Conservation (phyloP, 2,329 filamentous ascomycete genomes). For the Epichloe uncinata region DNA sequence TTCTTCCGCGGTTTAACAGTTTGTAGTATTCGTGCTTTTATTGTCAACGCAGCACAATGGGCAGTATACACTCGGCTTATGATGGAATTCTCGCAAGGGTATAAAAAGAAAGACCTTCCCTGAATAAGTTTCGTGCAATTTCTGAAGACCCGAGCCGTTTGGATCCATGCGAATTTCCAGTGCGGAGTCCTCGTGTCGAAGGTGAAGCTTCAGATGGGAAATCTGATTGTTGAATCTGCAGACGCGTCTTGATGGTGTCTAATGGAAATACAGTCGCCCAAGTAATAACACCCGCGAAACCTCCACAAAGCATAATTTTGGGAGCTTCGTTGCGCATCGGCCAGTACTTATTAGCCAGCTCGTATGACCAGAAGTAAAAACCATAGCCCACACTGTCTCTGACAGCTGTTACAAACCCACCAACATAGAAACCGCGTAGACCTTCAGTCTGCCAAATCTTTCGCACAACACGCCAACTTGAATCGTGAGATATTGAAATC, state of each 20-base stretch:
- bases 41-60: conserved; percentile 93
- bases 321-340: conserved; percentile 33
- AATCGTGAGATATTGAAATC: conserved; percentile 34
- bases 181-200: neutral
- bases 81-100: conserved; percentile 16
- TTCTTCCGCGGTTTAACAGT: conserved; percentile 67
- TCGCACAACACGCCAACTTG: conserved; percentile 50
- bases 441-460: conserved; percentile 44
- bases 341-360: conserved; percentile 53
- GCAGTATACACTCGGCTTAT: conserved; percentile 82
- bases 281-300: conserved; percentile 72
- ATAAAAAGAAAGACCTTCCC: conserved; percentile 25
- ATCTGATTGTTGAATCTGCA: conserved; percentile 56
- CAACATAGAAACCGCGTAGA: conserved; percentile 63
- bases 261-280: conserved; percentile 88
- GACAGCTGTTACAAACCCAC: conserved; percentile 67
- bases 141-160: conserved; percentile 40
- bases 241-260: conserved; percentile 81
- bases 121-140: conserved; percentile 54
- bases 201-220: neutral
- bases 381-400: conserved; percentile 89
- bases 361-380: conserved; percentile 94
- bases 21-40: conserved; percentile 75
- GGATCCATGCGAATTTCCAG: neutral
- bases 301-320: conserved; percentile 68